A percentile compares a stretch with the other conserved stretches of the same genome.
Evolutionary conservation across 495 filamentous ascomycete species (phyloP).

Genomic region (Diplogelasinospora grovesii): DNA sequence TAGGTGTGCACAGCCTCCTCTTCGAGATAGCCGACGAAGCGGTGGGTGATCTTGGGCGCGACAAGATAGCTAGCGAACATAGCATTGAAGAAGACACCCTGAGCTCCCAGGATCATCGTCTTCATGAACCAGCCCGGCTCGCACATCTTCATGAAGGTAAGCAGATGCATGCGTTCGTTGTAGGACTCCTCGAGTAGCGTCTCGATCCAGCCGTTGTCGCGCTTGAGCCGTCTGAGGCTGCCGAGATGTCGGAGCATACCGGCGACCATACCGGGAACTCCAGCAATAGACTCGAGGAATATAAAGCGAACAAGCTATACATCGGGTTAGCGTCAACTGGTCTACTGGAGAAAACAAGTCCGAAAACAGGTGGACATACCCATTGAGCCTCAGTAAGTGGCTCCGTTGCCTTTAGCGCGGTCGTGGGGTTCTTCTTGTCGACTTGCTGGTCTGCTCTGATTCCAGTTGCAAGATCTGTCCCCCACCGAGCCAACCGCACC

Average conservation of each 20-base stretch:
- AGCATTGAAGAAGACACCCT: conserved; percentile 87
- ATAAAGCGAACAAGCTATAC: conserved; percentile 66
- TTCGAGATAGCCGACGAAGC: conserved; percentile 95
- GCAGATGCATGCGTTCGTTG: conserved; percentile 94
- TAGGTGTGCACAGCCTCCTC: conserved; percentile 97
- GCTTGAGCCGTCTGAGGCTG: conserved; percentile 72
- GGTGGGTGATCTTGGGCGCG: conserved; percentile 83
- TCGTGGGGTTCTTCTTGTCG: conserved; percentile 41
- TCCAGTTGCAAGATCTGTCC: conserved; percentile 41
- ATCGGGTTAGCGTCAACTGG: conserved; percentile 3
- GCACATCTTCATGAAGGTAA: conserved; percentile 90
- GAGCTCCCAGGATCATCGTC: conserved; percentile 72
- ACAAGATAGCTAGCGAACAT: conserved; percentile 87
- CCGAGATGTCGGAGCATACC: conserved; percentile 88
- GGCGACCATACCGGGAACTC: conserved; percentile 94
- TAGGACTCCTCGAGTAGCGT: conserved; percentile 88
- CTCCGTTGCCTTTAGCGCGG: conserved; percentile 33
- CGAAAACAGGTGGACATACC: conserved; percentile 15
- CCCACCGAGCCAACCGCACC: conserved; percentile 32
- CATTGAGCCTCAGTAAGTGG: conserved; percentile 44
- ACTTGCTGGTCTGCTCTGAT: conserved; percentile 37
- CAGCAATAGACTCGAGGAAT: conserved; percentile 91
- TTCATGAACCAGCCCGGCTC: conserved; percentile 90
- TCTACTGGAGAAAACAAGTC: background rate
- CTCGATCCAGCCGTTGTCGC: conserved; percentile 98